Evolutionary conservation across 139 green algal species (phyloP).

Genomic region (Diplosphaera chodatii): DNA sequence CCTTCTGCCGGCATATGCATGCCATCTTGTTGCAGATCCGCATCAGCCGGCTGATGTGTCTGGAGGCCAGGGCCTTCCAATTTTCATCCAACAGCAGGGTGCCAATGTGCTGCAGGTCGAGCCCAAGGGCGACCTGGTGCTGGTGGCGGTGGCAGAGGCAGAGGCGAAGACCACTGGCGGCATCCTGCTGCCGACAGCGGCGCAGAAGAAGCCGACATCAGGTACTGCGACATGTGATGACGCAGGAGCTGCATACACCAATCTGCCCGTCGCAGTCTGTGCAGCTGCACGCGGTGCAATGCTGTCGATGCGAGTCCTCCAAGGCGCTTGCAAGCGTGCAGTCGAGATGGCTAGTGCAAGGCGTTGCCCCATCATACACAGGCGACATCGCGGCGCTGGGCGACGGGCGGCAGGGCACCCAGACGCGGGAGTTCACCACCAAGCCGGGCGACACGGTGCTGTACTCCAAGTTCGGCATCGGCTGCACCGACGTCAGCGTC

Average conservation of each 20-base stretch:
- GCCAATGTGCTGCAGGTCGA: slow-evolving; percentile 41
- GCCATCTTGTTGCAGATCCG: too few species aligned
- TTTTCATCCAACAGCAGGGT: too few species aligned
- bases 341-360: too few species aligned
- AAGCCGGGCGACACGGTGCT: slow-evolving; percentile 71
- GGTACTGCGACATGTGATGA: slow-evolving; percentile 5
- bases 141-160: slow-evolving; percentile 79
- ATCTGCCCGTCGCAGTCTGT: too few species aligned
- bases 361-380: slow-evolving; percentile 1
- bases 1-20: too few species aligned
- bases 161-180: slow-evolving; percentile 78
- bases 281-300: too few species aligned
- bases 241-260: too few species aligned
- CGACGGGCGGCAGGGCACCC: slow-evolving; percentile 52
- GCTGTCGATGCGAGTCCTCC: too few species aligned
- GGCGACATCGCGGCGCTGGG: slow-evolving; percentile 64
- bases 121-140: slow-evolving; percentile 81
- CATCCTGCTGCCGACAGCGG: slow-evolving; percentile 78
- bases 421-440: slow-evolving; percentile 36
- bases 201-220: slow-evolving; percentile 69
- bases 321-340: too few species aligned
- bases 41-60: too few species aligned
- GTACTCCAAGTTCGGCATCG: slow-evolving; percentile 95
- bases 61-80: too few species aligned
- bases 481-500: slow-evolving; percentile 77